Evolutionary conservation across 148 eudicot species (phyloP).

Genomic region (Chenopodium berlandieri): DNA sequence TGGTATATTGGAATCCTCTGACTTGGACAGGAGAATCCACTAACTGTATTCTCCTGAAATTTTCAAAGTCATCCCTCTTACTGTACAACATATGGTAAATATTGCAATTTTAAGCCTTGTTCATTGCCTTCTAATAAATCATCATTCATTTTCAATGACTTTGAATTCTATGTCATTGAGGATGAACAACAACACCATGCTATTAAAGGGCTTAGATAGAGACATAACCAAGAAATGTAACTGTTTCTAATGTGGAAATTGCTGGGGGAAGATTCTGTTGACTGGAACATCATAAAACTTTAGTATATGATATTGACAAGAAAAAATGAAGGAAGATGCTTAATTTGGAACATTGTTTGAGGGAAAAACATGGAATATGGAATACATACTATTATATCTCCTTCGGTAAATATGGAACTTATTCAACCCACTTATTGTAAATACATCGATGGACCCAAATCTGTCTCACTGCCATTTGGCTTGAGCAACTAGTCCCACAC

Average conservation of each 20-base stretch:
- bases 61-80: slow-evolving; percentile 36
- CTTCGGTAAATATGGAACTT: slow-evolving; percentile 76
- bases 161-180: slow-evolving; percentile 13
- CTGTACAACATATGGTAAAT: slow-evolving; percentile 14
- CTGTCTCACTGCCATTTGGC: slow-evolving; percentile 41
- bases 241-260: slow-evolving; percentile 29
- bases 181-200: slow-evolving; percentile 19
- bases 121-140: slow-evolving; percentile 14
- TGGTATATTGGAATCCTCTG: slow-evolving; percentile 50
- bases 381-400: slow-evolving; percentile 54
- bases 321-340: slow-evolving; percentile 56
- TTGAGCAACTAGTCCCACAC: slow-evolving; percentile 31
- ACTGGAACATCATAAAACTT: slow-evolving; percentile 54
- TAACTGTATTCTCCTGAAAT: slow-evolving; percentile 39
- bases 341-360: slow-evolving; percentile 56
- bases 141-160: slow-evolving; percentile 21
- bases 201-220: slow-evolving; percentile 29
- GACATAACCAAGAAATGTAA: slow-evolving; percentile 21
- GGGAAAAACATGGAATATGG: slow-evolving; percentile 71
- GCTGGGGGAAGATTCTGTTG: slow-evolving; percentile 64
- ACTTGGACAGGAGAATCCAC: slow-evolving; percentile 62
- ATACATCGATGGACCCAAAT: slow-evolving; percentile 33
- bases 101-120: slow-evolving; percentile 22
- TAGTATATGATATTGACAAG: slow-evolving; percentile 53
- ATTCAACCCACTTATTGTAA: slow-evolving; percentile 49